Evolutionary conservation across 257 asterid genomes (phyloP), one percentile per base, ranked within the genome.

Genomic region (Solanum tarapatanum): DNA sequence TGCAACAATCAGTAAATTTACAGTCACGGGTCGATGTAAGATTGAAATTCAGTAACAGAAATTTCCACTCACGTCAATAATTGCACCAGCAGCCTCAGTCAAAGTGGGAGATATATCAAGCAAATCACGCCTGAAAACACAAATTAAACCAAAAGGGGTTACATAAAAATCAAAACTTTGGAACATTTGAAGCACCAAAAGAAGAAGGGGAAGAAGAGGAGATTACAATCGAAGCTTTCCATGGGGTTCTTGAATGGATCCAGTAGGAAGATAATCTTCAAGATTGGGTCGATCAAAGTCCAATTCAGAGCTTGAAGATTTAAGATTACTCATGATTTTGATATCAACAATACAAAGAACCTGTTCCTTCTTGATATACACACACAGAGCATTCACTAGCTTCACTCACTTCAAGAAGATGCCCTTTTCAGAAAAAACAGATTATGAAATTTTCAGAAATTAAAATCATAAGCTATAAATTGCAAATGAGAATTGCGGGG

Each of bases 31-130:
- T 73, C 45, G 26, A 21, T 73, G 4, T 10, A 10, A 68, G 21
- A 68, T 68, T 68, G 75, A 26, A 26, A 68, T 70, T 12, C 77
- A 70, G 0, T 16, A 66, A 37, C 68, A 85, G 87, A 74, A 26
- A n/a, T 7, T 13, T 28, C 0, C n/a, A 89, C 93, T 92, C 87
- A 96, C 99, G 89, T 97, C 99, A 62, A 97, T 94, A 89, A 96
- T 95, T 86, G 99, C 99, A 88, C 99, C 99, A 62, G 99, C 98
- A 4, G 99, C 99, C 90, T 97, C 99, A 16, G 98, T 96, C 3
- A 97, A 93, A 19, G 99, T 93, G 1, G 99, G 99, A 76, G 99
- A 97, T 83, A 97, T 93, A 86, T 97, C 99, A 24, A 97, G 93
- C 92, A 97, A 94, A 92, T 96, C 99, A 39, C 94, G 95, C 92